Percentiles rank a stretch among this genome's conserved stretches.
phyloP scores from a whole-genome alignment of 1,284 basidiomycete genomes.

The Clitocybe nebularis region DNA sequence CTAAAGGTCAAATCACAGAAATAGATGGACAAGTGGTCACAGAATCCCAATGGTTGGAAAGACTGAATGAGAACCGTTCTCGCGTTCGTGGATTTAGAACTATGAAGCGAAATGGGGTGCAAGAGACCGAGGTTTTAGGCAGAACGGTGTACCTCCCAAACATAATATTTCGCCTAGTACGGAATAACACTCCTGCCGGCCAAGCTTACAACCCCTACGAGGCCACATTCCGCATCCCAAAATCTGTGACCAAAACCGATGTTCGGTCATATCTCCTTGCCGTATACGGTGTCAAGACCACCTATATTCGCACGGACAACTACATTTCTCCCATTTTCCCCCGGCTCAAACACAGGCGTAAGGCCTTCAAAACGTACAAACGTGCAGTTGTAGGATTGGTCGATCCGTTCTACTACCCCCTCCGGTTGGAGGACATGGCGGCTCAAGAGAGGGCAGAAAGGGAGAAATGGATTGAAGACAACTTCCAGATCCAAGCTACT shows the following conservation, averaged over 20 bases:
- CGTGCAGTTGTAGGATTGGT: constrained; percentile 84
- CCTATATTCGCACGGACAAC: constrained; percentile 92
- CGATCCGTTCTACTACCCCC: constrained; percentile 90
- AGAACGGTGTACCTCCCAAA: constrained; percentile 89
- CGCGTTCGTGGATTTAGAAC: constrained; percentile 62
- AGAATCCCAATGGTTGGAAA: constrained; percentile 53
- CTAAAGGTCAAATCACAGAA: constrained; percentile 45
- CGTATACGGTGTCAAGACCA: constrained; percentile 84
- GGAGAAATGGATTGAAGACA: constrained; percentile 56
- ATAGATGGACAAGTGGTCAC: constrained; percentile 39
- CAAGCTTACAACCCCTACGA: constrained; percentile 90
- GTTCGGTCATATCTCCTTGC: constrained; percentile 82
- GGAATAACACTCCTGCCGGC: constrained; percentile 77
- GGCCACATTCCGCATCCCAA: constrained; percentile 89
- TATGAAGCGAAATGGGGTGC: constrained; percentile 33
- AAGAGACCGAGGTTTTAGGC: constrained; percentile 60
- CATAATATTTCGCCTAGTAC: constrained; percentile 76
- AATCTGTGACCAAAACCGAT: constrained; percentile 87
- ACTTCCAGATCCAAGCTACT: constrained; percentile 47
- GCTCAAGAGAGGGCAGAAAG: constrained; percentile 47
- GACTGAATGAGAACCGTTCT: constrained; percentile 50
- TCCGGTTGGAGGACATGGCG: constrained; percentile 73
- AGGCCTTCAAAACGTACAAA: constrained; percentile 66
- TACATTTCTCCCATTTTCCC: constrained; percentile 56
- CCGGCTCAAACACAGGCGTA: constrained; percentile 23